A percentile compares a stretch with the other conserved stretches of the same genome.
phyloP scores from a whole-genome alignment of 306 rosid genomes.

The Vigna angularis region DNA sequence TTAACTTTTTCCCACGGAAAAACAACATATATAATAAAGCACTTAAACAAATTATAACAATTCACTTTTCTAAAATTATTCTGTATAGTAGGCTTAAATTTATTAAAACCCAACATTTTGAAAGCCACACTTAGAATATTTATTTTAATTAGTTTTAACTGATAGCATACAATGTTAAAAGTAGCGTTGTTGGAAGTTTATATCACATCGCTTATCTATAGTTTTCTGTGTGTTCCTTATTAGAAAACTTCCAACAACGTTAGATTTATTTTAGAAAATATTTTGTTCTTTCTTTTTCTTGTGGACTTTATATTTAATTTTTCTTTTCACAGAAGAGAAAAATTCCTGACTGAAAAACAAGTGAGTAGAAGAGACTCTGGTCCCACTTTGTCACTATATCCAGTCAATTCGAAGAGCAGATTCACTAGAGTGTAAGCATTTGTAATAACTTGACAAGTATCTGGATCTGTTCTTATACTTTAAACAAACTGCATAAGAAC shows the following conservation, averaged over 20 bases:
- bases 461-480: slow-evolving; percentile 4
- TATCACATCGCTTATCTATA: background rate
- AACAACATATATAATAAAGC: too few species aligned
- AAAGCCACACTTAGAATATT: too few species aligned
- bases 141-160: too few species aligned
- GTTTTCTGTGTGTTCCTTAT: background rate
- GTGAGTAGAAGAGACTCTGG: background rate
- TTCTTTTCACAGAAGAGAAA: background rate
- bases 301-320: background rate
- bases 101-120: too few species aligned
- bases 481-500: background rate
- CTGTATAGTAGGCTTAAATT: too few species aligned
- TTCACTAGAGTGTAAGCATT: background rate
- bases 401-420: background rate
- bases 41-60: too few species aligned
- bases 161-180: too few species aligned
- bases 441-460: background rate
- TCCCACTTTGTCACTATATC: background rate
- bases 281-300: background rate
- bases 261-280: background rate
- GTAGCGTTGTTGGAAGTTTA: too few species aligned
- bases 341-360: too few species aligned
- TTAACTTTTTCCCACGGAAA: too few species aligned
- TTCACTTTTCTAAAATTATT: too few species aligned
- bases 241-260: background rate